Evolutionary conservation across 148 eudicot species (phyloP).

Genomic region (Bassia scoparia): DNA sequence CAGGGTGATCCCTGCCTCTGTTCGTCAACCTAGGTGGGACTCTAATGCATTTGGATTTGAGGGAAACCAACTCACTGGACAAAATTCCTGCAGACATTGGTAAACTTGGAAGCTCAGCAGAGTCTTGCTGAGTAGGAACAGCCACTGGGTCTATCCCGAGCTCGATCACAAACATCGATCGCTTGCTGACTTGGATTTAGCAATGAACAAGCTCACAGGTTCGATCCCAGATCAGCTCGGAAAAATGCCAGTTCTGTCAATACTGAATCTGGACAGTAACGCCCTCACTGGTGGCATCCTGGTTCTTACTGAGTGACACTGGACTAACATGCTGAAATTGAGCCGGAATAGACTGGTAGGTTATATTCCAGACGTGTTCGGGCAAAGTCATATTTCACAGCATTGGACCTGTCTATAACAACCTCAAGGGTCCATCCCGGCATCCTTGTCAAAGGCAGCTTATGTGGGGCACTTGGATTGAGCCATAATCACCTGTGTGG

Average conservation of each 20-base stretch:
- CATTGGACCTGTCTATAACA: slow-evolving; percentile 57
- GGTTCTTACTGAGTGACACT: slow-evolving; percentile 33
- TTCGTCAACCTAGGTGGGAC: slow-evolving; percentile 38
- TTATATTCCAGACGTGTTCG: slow-evolving; percentile 51
- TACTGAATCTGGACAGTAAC: slow-evolving; percentile 56
- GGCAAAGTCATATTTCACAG: slow-evolving; percentile 50
- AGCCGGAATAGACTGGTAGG: slow-evolving; percentile 56
- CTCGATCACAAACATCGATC: slow-evolving; percentile 41
- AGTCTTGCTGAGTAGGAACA: slow-evolving; percentile 51
- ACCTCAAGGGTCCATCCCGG: slow-evolving; percentile 54
- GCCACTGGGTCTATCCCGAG: slow-evolving; percentile 54
- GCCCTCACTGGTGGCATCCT: slow-evolving; percentile 48
- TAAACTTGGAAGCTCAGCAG: slow-evolving; percentile 64
- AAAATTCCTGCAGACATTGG: slow-evolving; percentile 52
- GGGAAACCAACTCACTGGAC: slow-evolving; percentile 51
- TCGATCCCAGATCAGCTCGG: slow-evolving; percentile 55
- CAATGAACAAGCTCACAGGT: slow-evolving; percentile 50
- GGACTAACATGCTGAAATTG: slow-evolving; percentile 60
- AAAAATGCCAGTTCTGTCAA: slow-evolving; percentile 55
- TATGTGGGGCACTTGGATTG: slow-evolving; percentile 71
- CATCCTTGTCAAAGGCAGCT: slow-evolving; percentile 41
- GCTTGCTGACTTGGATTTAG: slow-evolving; percentile 67
- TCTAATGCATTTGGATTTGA: slow-evolving; percentile 63
- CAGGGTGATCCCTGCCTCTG: slow-evolving; percentile 42
- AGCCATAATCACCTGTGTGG: slow-evolving; percentile 74